Base-by-base conservation (phyloP, 2,329 filamentous ascomycete genomes). In the Nectriaceae sp. region DNA sequence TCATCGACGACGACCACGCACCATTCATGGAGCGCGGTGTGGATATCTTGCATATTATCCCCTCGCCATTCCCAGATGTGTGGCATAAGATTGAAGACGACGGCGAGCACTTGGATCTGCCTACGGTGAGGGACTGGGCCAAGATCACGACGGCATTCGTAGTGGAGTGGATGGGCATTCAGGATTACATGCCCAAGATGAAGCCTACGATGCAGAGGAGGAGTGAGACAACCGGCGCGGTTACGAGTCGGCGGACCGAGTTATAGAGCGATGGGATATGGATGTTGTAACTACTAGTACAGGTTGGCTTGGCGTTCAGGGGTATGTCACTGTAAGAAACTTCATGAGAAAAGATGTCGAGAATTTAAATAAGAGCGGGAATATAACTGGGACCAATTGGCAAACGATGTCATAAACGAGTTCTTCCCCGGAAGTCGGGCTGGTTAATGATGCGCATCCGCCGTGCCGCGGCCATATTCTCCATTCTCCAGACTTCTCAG, bases 11-110 rank as follows among this genome's bases (percentile, higher is more conserved):
- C 65, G 94, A 99, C 63, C 94, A 99, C 66, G 69, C 97, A 4
- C 94, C 94, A 1, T 99, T 99, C 62, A 84, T 97, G 78, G 75
- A 75, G 29, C 82, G 90, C 29, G 94, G 94, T 2, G 93, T 97
- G 0, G 87, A 95, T 21, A 79, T 97, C 15, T 69, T 99, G 49
- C 94, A 99, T 70, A 70, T 99, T 21, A 97, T 99, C 48, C 90
- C 93, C 0, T 78, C 76, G 4, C 87, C 87, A 0, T 97, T 97
- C 65, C 92, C 92, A 1, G 39, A 57, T 0, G 88, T 95, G 2
- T 99, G 94, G 94, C 94, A 99, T 71, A 87, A 77, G 1, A 83
- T 91, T 61, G 74, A 85, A 0, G 94, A 99, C 64, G 87, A 96
- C 60, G 93, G 84, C 2, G 84, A 86, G 57, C 88, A 97, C 70